Percentiles rank a stretch among this genome's conserved stretches.
phyloP scores from a whole-genome alignment of 2,329 filamentous ascomycete species.

The Botryotinia globosa region DNA sequence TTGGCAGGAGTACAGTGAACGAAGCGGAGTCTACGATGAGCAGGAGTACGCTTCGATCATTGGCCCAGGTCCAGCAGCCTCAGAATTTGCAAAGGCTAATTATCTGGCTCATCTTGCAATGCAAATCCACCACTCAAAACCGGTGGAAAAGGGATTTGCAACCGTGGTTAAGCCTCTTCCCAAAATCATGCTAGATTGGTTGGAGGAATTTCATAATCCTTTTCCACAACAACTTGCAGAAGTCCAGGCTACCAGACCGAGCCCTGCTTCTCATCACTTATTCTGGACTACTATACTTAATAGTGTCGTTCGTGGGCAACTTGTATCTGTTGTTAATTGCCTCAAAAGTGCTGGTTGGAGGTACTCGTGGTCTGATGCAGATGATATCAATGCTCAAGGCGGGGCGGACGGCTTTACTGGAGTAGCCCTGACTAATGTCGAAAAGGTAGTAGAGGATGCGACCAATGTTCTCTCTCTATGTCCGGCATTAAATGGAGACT shows the following conservation, averaged over 20 bases:
- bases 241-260: slow-evolving; percentile 62
- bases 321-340: slow-evolving; percentile 63
- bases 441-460: slow-evolving; percentile 66
- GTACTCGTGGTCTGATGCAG: slow-evolving; percentile 61
- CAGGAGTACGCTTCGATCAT: slow-evolving; percentile 59
- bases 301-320: slow-evolving; percentile 70
- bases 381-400: slow-evolving; percentile 60
- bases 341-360: slow-evolving; percentile 76
- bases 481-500: slow-evolving; percentile 67
- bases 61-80: slow-evolving; percentile 60
- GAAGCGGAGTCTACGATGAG: slow-evolving; percentile 48
- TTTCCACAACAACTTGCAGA: slow-evolving; percentile 65
- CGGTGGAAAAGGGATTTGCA: slow-evolving; percentile 29
- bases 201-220: slow-evolving; percentile 70
- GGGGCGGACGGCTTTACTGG: slow-evolving; percentile 61
- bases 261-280: slow-evolving; percentile 69
- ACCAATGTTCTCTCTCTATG: slow-evolving; percentile 69
- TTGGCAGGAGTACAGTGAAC: slow-evolving; percentile 52
- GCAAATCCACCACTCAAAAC: slow-evolving; percentile 69
- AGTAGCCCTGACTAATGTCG: slow-evolving; percentile 72
- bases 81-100: slow-evolving; percentile 69
- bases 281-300: slow-evolving; percentile 87
- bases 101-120: slow-evolving; percentile 78
- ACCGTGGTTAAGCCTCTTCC: slow-evolving; percentile 57
- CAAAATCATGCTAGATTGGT: slow-evolving; percentile 78